These are phyloP conservation scores for Termitomyces sp. DNA, from an alignment of 768 basidiomycete genomes.

Conservation along the genomic window DNA sequence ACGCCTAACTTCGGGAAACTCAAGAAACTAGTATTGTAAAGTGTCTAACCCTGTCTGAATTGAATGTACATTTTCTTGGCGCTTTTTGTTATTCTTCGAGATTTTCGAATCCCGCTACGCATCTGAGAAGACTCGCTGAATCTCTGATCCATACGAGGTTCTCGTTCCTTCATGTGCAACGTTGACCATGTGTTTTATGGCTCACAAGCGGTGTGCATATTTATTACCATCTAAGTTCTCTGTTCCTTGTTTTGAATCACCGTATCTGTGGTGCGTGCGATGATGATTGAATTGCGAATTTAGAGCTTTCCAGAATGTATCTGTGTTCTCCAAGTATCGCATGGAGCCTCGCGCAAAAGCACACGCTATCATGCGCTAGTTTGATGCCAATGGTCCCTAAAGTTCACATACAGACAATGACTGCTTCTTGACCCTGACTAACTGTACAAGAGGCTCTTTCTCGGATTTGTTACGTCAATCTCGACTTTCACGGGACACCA, in stretches of 20 bases:
- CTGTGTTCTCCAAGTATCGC: neutral
- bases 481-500: neutral
- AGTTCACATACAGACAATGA: neutral
- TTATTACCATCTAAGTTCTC: neutral
- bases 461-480: neutral
- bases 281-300: no score
- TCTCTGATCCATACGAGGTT: neutral
- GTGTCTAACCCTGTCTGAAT: neutral
- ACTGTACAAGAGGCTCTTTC: neutral
- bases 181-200: constrained; percentile 1
- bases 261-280: neutral
- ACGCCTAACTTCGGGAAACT: constrained; percentile 53
- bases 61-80: constrained; percentile 5
- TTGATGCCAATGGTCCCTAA: neutral
- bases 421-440: neutral
- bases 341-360: no score
- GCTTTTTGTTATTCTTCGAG: neutral
- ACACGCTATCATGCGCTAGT: neutral
- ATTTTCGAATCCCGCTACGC: neutral
- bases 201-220: neutral
- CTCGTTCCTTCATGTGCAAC: neutral
- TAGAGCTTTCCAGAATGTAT: neutral
- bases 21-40: constrained; percentile 32
- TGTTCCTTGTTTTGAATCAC: neutral
- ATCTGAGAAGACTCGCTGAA: neutral